These are phyloP conservation scores for Prunus davidiana DNA, from an alignment of 306 rosid species.

Conservation along the genomic window DNA sequence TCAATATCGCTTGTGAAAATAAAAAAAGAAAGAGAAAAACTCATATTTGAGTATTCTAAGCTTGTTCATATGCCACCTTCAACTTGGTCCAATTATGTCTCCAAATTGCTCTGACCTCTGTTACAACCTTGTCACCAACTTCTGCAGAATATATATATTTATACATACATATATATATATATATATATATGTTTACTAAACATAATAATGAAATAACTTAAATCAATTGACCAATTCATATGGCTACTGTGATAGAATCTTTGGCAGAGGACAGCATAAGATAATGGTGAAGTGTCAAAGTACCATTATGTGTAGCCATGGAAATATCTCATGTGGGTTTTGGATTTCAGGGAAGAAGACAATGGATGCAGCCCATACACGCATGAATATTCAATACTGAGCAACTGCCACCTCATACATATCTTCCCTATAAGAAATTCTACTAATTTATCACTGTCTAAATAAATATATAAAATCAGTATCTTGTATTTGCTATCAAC, in stretches of 20 bases:
- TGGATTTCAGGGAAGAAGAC: constrained; percentile 32
- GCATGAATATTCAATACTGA: constrained; percentile 1
- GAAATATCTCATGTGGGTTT: constrained; percentile 39
- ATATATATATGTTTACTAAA: neutral
- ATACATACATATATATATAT: neutral
- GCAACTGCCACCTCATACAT: neutral
- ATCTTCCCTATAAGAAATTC: neutral
- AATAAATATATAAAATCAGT: no score
- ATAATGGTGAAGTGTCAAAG: constrained; percentile 13
- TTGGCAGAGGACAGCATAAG: constrained; percentile 6
- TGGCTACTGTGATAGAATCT: constrained; percentile 32
- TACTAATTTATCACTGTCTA: no score
- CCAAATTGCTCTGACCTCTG: constrained; percentile 36
- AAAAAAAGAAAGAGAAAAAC: neutral
- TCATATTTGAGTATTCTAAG: constrained; percentile 17
- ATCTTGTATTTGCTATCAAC: no score
- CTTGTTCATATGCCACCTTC: constrained; percentile 42
- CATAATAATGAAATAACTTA: neutral
- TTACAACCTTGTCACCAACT: constrained; percentile 10
- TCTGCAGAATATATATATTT: neutral
- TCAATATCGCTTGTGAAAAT: no score
- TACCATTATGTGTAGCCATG: constrained; percentile 14
- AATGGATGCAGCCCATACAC: constrained; percentile 26
- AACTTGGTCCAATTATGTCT: constrained; percentile 46
- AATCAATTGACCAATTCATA: constrained; percentile 14